Base-by-base conservation (phyloP, 1,284 basidiomycete species). In the Fomes fomentarius region DNA sequence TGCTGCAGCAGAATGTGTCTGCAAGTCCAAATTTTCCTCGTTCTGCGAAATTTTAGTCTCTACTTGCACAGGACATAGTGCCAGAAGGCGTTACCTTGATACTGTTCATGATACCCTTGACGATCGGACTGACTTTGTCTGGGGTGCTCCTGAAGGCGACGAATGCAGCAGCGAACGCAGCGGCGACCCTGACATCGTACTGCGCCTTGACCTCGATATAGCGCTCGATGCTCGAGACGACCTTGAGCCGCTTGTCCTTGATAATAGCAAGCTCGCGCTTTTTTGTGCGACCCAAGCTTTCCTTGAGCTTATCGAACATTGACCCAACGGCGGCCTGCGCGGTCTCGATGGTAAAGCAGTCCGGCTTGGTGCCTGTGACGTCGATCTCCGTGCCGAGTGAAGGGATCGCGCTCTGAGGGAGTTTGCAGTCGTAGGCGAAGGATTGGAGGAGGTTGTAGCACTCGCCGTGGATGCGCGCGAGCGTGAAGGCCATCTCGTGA, bases 101-200 rank as follows among this genome's bases (percentile, higher is more conserved):
- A 33, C 94, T 94, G 62, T 96, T 97, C 91, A 98, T 99, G 61
- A 99, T 87, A 34, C 93, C 94, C 72, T 97, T 94, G 49, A 99
- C 95, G 41, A 99, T 87, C 0, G 92, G 96, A 62, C 94, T 98
- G 58, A 99, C 88, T 76, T 98, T 99, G 59, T 93, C 85, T 0
- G 96, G 95, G 33, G 93, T 87, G 33, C 84, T 84, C 65, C 83
- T 81, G 58, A 96, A 84, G 4, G 93, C 88, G 17, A 99, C 90
- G 60, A 96, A 90, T 0, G 96, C 94, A 2, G 91, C 89, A 11
- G 96, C 94, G 63, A 97, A 90, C 0, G 93, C 86, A 9, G 97
- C 93, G 9, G 86, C 88, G 12, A 98, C 89, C 47, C 95, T 89
- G 17, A 87, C 83, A 63, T 98, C 96, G 68, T 96, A 87, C 64